Evolutionary conservation across 176 grass and related monocot species (phyloP), one percentile per base, ranked within the genome.

Genomic region (Saccharum officinarum): DNA sequence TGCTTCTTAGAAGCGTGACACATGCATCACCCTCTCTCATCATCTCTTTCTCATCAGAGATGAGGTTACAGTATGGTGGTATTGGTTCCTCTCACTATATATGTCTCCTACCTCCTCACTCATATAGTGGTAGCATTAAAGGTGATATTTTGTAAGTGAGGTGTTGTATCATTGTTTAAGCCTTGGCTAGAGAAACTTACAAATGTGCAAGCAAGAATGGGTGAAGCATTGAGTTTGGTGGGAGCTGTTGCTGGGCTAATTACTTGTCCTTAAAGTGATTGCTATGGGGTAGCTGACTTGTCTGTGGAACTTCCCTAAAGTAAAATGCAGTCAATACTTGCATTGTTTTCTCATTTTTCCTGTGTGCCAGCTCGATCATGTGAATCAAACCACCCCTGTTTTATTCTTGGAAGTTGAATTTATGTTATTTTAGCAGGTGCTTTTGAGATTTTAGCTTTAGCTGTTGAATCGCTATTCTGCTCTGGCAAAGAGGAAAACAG

Each of bases 201-300:
- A 84, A 84, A 31, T 88, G 76, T 87, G 70, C 65, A 85, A 84
- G 34, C 63, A 87, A 71, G 34, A 87, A 76, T 31, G 59, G 81
- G 83, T 71, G n/a, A 57, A 78, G 90, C 67, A 91, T 74, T 85
- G 84, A 84, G 90, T 91, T 97, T 83, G 92, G 94, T 97, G 87
- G 85, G 82, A 76, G 83, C 77, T 92, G 86, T 82, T 92, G 82
- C 92, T 80, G 85, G 86, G 76, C 83, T 92, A 94, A 85, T 92
- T 84, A 83, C 92, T 92, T 92, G 84, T 83, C 76, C 78, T 85
- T 85, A 82, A 90, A 94, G 92, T 92, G 92, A 89, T 87, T 84
- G 94, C 82, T 94, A 90, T 88, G 62, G 71, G 45, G 67, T 92
- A 90, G 85, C 87, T 94, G 67, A 86, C 61, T 71, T 88, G 67